These are phyloP conservation scores for Talaromyces sp. DNA, from an alignment of 2,329 filamentous ascomycete species.

Conservation along the genomic window DNA sequence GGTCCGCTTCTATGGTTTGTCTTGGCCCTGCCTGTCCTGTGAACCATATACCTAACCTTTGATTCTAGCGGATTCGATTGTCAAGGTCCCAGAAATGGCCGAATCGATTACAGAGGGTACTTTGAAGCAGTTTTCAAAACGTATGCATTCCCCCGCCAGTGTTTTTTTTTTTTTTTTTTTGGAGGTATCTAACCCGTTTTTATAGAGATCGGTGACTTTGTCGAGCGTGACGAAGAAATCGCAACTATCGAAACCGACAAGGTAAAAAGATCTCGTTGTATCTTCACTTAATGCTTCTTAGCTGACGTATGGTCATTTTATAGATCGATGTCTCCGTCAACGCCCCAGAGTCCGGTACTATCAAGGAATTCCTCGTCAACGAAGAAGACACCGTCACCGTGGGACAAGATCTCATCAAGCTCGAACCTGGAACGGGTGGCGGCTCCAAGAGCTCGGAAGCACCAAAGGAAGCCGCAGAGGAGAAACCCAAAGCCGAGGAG, in stretches of 20 bases:
- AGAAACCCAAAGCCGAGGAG: conserved; percentile 38
- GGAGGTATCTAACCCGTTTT: conserved; percentile 16
- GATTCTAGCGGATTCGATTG: conserved; percentile 66
- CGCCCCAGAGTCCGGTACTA: conserved; percentile 80
- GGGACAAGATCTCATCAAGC: conserved; percentile 81
- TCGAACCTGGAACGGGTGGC: conserved; percentile 71
- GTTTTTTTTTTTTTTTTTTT: too few species aligned
- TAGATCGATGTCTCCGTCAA: conserved; percentile 97
- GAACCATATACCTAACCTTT: conserved; percentile 5
- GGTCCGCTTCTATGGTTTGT: conserved; percentile 33
- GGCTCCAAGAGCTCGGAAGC: conserved; percentile 48
- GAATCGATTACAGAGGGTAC: conserved; percentile 98
- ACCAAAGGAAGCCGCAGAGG: conserved; percentile 53
- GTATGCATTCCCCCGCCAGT: conserved; percentile 32
- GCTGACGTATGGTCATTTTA: not conserved
- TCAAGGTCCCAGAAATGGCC: conserved; percentile 97
- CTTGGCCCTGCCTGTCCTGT: not conserved
- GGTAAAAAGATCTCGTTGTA: conserved; percentile 44
- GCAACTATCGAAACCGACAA: conserved; percentile 99
- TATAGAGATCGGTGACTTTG: conserved; percentile 78
- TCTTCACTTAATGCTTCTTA: conserved; percentile 5
- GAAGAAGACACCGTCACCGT: conserved; percentile 96
- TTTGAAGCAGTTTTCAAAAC: conserved; percentile 89
- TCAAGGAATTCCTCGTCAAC: conserved; percentile 85
- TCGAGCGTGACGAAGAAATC: conserved; percentile 95